Conservation (phyloP, 495 filamentous ascomycete genomes). For the Viridothelium virens region DNA sequence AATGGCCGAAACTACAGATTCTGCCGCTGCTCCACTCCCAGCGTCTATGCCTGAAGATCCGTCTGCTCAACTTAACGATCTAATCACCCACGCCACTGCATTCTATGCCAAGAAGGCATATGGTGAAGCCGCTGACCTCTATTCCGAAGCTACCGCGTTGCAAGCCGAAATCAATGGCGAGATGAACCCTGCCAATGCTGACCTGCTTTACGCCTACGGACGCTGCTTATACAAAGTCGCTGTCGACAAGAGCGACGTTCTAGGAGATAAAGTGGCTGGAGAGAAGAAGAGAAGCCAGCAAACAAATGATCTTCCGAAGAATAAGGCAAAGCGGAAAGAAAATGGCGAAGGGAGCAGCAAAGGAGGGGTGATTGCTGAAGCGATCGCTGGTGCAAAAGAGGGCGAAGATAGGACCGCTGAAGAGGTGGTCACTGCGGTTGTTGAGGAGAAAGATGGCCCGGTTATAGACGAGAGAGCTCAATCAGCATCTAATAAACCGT, state of each 20-base stretch:
- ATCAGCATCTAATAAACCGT: constrained; percentile 51
- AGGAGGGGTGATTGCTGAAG: constrained; percentile 16
- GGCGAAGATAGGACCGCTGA: constrained; percentile 37
- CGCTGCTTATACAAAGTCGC: constrained; percentile 87
- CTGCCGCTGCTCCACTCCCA: constrained; percentile 11
- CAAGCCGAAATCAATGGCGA: constrained; percentile 91
- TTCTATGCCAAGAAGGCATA: constrained; percentile 83
- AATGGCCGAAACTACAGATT: constrained; percentile 17
- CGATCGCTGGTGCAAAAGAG: constrained; percentile 21
- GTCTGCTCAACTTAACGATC: constrained; percentile 30
- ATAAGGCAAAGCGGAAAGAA: constrained; percentile 25
- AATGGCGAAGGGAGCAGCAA: constrained; percentile 24
- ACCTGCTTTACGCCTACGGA: constrained; percentile 88
- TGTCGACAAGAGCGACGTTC: constrained; percentile 85
- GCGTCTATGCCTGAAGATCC: constrained; percentile 22
- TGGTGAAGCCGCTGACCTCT: constrained; percentile 72
- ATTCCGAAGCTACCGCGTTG: constrained; percentile 78
- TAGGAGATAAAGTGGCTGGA: constrained; percentile 69
- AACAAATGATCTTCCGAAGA: constrained; percentile 32
- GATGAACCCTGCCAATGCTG: constrained; percentile 78
- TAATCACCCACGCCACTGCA: constrained; percentile 53
- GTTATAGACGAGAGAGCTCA: constrained; percentile 37
- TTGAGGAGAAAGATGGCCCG: constrained; percentile 36
- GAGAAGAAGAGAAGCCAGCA: constrained; percentile 38
- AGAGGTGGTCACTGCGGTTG: constrained; percentile 40